Conservation (phyloP, 2,329 filamentous ascomycete species). For the Ophiocordyceps camponoti-saundersi region DNA sequence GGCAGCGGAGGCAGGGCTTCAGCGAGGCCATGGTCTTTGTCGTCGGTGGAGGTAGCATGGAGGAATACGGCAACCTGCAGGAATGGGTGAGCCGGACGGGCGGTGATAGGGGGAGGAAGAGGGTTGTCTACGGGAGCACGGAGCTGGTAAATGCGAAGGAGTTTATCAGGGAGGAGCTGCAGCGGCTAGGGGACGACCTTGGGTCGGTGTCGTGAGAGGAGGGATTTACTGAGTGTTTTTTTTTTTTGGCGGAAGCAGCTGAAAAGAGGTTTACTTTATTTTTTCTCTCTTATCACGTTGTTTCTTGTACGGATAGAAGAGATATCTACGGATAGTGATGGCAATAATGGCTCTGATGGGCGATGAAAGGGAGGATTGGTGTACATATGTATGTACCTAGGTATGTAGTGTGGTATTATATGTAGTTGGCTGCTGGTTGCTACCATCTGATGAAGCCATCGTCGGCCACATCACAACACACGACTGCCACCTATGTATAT, state of each 20-base stretch:
- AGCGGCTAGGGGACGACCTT: constrained; percentile 43
- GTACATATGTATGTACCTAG: too few species aligned
- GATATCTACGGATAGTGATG: too few species aligned
- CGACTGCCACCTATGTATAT: too few species aligned
- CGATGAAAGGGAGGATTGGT: too few species aligned
- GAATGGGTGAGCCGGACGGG: constrained; percentile 80
- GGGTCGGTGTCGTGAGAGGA: constrained; percentile 10
- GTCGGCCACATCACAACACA: too few species aligned
- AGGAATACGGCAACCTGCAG: constrained; percentile 93
- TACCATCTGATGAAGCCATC: too few species aligned
- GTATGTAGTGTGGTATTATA: too few species aligned
- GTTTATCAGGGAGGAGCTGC: constrained; percentile 47
- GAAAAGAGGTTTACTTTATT: too few species aligned
- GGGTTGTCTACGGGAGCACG: constrained; percentile 90
- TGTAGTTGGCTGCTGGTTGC: too few species aligned
- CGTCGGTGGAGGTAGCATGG: constrained; percentile 92
- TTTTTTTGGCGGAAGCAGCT: not conserved
- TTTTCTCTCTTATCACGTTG: too few species aligned
- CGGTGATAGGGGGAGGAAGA: constrained; percentile 49
- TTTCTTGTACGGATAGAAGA: too few species aligned
- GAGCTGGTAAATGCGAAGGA: constrained; percentile 56
- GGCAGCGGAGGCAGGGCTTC: constrained; percentile 77
- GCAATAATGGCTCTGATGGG: too few species aligned
- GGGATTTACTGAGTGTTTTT: not conserved
- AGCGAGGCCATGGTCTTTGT: constrained; percentile 88